A percentile compares a stretch with the other conserved stretches of the same genome.
Conservation (phyloP, 2,329 filamentous ascomycete species). For the Trichoderma sp. region DNA sequence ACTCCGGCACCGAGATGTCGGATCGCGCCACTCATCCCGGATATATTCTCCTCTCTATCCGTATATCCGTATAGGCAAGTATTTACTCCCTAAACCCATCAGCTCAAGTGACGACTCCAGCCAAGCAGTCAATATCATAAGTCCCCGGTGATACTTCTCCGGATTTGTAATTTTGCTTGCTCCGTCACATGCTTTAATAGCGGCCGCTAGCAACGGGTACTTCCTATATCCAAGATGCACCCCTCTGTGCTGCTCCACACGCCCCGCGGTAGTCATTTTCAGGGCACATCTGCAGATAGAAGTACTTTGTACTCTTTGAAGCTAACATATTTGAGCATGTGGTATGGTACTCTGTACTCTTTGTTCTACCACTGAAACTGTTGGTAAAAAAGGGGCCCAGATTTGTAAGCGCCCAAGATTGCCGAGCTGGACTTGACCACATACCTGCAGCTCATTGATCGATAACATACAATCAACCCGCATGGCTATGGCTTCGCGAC, state of each 20-base stretch:
- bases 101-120: neutral
- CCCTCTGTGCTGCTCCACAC: neutral
- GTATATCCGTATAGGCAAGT: neutral
- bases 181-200: neutral
- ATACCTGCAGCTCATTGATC: neutral
- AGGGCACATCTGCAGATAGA: neutral
- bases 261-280: neutral
- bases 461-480: neutral
- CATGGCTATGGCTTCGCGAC: conserved; percentile 6
- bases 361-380: neutral
- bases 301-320: neutral
- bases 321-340: rapidly evolving
- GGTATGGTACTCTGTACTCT: neutral
- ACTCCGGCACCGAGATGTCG: neutral
- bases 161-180: neutral
- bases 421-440: neutral
- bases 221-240: conserved; percentile 4
- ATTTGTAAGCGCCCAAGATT: conserved; percentile 10
- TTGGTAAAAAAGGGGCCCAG: conserved; percentile 1
- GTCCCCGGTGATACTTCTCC: neutral
- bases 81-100: neutral
- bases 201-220: conserved; percentile 4
- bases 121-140: neutral
- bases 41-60: neutral
- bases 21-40: neutral